Base-by-base conservation (phyloP, 2,329 filamentous ascomycete genomes). In the Chalaropsis thielavioides region DNA sequence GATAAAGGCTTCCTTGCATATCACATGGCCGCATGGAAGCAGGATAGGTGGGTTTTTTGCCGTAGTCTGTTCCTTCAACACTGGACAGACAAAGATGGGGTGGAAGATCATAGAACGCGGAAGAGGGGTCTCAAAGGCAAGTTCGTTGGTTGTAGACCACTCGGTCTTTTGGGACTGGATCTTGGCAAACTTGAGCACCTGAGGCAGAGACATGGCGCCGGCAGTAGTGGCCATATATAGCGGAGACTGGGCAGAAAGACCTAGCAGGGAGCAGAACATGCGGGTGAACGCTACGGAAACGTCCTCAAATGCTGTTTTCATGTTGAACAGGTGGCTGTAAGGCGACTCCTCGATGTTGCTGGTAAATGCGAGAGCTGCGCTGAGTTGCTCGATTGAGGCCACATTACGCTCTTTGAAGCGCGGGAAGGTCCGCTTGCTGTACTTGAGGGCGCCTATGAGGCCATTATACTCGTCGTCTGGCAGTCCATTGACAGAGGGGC, bases 31-130 rank as follows among this genome's bases (percentile, higher is more conserved):
- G 72, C 94, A 99, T 0, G 90, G 89, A 72, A 99, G 85, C 83
- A 96, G 94, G 88, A 97, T 95, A 1, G 94, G 91, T 11, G 94
- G 94, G 73, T 99, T 99, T 27, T 81, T 77, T 71, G 95, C 91
- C 0, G 92, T 99, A 0, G 89, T 91, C 75, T 99, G 94, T 73
- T 96, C 94, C 74, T 97, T 97, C 71, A 88, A 92, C 4, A 99
- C 94, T 0, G 94, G 94, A 72, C 94, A 99, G 51, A 99, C 94
- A 73, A 99, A 99, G 72, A 99, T 96, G 65, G 89, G 89, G 74
- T 99, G 94, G 78, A 95, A 99, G 61, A 86, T 78, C 81, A 84
- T 84, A 69, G 78, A 80, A 61, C 74, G 72, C 0, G 83, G 82
- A 1, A 86, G 75, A 1, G 83, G 80, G 1, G 83, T 85, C 71